phyloP scores from a whole-genome alignment of 352 stramenopile genomes.

The Globisporangium heterothallicum region DNA sequence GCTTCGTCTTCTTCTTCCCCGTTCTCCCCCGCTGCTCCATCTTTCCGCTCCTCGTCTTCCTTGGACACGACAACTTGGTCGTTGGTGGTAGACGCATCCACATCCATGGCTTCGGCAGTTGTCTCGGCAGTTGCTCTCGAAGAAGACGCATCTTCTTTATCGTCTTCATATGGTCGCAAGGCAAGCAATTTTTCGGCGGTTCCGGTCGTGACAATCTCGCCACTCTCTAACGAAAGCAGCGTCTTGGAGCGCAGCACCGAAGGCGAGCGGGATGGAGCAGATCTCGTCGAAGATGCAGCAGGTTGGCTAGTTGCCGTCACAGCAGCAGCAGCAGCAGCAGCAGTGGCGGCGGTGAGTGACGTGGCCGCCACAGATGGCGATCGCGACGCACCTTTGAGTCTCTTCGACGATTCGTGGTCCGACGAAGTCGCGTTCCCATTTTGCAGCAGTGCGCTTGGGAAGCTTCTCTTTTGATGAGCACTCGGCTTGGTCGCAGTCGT shows the following conservation, averaged over 20 bases:
- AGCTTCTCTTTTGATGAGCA: conserved; percentile 14
- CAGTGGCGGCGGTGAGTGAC: no score
- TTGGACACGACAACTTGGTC: no score
- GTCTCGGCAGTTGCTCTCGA: conserved; percentile 7
- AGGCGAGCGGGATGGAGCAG: conserved; percentile 45
- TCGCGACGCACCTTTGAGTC: conserved; percentile 30
- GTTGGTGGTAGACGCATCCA: conserved; percentile 17
- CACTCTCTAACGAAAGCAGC: conserved; percentile 19
- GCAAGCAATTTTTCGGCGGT: conserved; percentile 43
- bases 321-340: conserved; percentile 9
- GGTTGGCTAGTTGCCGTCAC: conserved; percentile 5
- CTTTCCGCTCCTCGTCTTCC: conserved; percentile 19
- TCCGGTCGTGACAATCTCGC: conserved; percentile 32
- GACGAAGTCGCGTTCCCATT: conserved; percentile 6
- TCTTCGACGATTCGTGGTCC: conserved; percentile 28
- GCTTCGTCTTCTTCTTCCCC: conserved; percentile 10
- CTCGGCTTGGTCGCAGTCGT: conserved; percentile 13
- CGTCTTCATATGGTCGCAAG: conserved; percentile 28
- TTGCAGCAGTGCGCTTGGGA: conserved; percentile 14
- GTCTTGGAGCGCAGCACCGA: conserved; percentile 25
- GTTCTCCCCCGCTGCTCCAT: conserved; percentile 11
- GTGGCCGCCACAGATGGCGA: conserved; percentile 28
- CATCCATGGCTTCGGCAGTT: conserved; percentile 25
- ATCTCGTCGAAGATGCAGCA: conserved; percentile 6
- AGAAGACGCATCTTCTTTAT: conserved; percentile 4